Conservation (phyloP, 2,329 filamentous ascomycete species). For the Penicillium sp. region DNA sequence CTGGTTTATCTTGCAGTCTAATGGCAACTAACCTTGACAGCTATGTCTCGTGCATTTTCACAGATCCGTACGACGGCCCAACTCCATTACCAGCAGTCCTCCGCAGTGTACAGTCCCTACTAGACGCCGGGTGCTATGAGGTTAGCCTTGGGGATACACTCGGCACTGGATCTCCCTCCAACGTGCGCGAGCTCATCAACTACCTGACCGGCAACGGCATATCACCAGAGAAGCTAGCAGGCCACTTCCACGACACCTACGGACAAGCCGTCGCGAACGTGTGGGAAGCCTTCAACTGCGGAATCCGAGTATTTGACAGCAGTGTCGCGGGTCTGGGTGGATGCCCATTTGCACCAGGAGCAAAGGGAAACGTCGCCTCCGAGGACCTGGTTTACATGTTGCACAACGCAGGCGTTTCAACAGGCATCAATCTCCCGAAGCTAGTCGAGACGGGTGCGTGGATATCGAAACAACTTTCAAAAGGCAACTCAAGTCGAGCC, state of each 20-base stretch:
- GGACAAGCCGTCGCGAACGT: slow-evolving; percentile 82
- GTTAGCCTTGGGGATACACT: slow-evolving; percentile 88
- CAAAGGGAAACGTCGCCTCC: slow-evolving; percentile 81
- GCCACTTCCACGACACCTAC: slow-evolving; percentile 89
- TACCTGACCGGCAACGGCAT: slow-evolving; percentile 52
- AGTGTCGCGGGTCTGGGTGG: slow-evolving; percentile 79
- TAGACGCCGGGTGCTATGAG: slow-evolving; percentile 87
- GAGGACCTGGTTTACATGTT: slow-evolving; percentile 78
- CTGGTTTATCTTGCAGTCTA: too few species aligned
- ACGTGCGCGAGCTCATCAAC: slow-evolving; percentile 32
- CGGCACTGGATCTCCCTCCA: slow-evolving; percentile 69
- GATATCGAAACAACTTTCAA: slow-evolving; percentile 56
- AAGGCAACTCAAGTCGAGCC: slow-evolving; percentile 24
- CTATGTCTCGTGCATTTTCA: slow-evolving; percentile 44
- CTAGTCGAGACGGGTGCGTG: slow-evolving; percentile 68
- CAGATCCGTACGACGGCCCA: slow-evolving; percentile 52
- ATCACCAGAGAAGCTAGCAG: slow-evolving; percentile 66
- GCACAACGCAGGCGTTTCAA: slow-evolving; percentile 62
- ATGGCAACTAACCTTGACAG: slow-evolving; percentile 8
- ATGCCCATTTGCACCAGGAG: slow-evolving; percentile 80
- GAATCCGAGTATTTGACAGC: slow-evolving; percentile 74
- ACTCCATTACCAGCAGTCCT: slow-evolving; percentile 52
- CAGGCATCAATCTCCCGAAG: slow-evolving; percentile 64
- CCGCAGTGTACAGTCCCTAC: slow-evolving; percentile 55
- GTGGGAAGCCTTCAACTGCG: slow-evolving; percentile 72